Base-by-base conservation (phyloP, 805 yeast genomes). In the Saccharomycopsis olivae region DNA sequence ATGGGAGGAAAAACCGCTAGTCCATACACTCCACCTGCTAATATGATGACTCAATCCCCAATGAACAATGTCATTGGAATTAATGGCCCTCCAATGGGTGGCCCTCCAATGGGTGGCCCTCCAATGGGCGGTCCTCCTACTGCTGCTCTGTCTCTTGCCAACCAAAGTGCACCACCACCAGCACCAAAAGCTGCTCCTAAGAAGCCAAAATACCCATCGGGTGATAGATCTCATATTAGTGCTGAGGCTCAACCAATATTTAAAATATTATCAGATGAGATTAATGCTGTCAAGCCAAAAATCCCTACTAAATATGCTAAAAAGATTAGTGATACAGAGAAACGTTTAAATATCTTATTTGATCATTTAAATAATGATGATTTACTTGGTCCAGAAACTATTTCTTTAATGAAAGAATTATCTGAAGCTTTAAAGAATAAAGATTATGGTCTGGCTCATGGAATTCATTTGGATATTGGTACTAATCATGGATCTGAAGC, bases 241-340 rank as follows among this genome's bases (percentile, higher is more conserved):
- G 71, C 64, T 11, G 67, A 64, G 8, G 69, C 78, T 6, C 53
- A 60, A 50, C 77, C 78, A 14, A 73, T 92, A 33, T 75, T 63
- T 51, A 65, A 69, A n/a, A 64, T 64, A 10, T 68, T 92, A 40
- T 62, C 65, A 11, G 55, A 60, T 3, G 75, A 75, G 49, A 58
- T 85, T 50, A 71, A 65, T 20, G 66, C 73, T 23, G 76, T 85
- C 14, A 71, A 77, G 50, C 89, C 94, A 14, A 64, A 67, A 33
- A 71, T 86, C 32, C 95, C 95, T 19, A 82, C 75, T 36, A 76
- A 74, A 55, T 85, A 73, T 53, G 57, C 69, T 20, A 79, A 75
- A 47, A 96, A 86, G 53, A 70, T 81, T 38, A 64, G 61, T 34
- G 97, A 89, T 57, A 76, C 94, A 54, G 89, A 78, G 50, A 80